A percentile compares a stretch with the other conserved stretches of the same genome.
phyloP scores from a whole-genome alignment of 73 alveolate genomes.

The Halteria grandinella region DNA sequence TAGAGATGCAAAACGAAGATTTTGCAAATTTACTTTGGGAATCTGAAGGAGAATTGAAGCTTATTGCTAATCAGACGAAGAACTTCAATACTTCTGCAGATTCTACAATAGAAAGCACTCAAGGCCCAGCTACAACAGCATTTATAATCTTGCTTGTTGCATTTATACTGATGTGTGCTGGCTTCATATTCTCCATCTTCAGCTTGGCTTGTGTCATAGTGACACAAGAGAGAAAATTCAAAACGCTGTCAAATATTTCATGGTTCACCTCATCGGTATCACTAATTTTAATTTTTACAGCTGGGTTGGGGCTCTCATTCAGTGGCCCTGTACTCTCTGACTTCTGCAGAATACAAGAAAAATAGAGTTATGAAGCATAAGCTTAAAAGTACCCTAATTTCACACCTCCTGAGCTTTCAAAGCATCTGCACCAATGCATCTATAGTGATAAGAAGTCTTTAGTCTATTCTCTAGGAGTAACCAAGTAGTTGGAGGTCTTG shows the following conservation, averaged over 20 bases:
- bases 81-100: no score
- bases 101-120: no score
- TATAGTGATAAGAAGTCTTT: conserved; percentile 14
- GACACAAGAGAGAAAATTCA: conserved; percentile 12
- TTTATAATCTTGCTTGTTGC: no score
- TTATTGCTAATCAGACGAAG: no score
- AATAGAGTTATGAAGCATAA: background rate
- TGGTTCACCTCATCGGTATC: conserved; percentile 21
- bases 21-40: no score
- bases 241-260: conserved; percentile 1
- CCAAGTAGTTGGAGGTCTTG: conserved; percentile 3
- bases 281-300: background rate
- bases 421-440: conserved; percentile 8
- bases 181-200: no score
- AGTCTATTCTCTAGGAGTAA: conserved; percentile 10
- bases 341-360: conserved; percentile 10
- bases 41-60: no score
- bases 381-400: conserved; percentile 5
- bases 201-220: no score
- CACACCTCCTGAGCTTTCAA: background rate
- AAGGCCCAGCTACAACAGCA: no score
- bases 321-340: conserved; percentile 16
- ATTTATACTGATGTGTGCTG: no score
- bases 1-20: no score
- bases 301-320: conserved; percentile 1